Base-by-base conservation (phyloP, 1,139 yeast species). In the Suhomyces terraborum region DNA sequence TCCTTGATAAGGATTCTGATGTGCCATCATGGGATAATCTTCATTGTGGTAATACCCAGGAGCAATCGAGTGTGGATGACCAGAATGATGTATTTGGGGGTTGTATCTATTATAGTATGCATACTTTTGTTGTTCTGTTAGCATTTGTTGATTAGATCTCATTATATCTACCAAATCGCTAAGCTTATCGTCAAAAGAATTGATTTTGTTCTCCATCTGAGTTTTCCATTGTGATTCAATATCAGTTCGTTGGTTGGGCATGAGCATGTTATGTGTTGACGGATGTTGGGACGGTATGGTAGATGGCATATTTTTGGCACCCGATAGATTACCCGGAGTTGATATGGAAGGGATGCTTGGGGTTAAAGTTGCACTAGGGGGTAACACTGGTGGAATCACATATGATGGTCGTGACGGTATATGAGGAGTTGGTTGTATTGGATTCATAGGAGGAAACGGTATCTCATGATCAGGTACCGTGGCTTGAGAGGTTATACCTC, bases 111-210 rank as follows among this genome's bases (percentile, higher is more conserved):
- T 23, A 20, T 30, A 19, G 6, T 26, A 37, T 9, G 37, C 28
- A 12, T 34, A 36, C 29, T 46, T 54, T 32, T 58, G 64, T 33
- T 49, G 55, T 18, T 62, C 60, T 17, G 59, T 34, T 12, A 66
- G 41, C 13, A 58, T 49, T 32, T 55, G 50, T 36, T 70, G 76
- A 46, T 69, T 69, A 4, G 56, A 45, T 40, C 59, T 64, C 35
- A 72, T 43, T 4, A 69, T 62, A 27, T 66, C 73, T 3, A 71
- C 70, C 40, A 75, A 55, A 53, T 66, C 67, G 55, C 69, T 72
- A 41, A 79, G 56, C 39, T 77, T 75, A 30, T 58, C 61, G 39
- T 77, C 82, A 45, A 79, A 73, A 1, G 67, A 59, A 38, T 61
- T 65, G 42, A 79, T 64, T 35, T 75, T 66, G 35, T 55, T 58